Percentiles rank a stretch among this genome's conserved stretches.
Evolutionary conservation across 176 grass and related monocot species (phyloP).

Genomic region (Oryza punctata): DNA sequence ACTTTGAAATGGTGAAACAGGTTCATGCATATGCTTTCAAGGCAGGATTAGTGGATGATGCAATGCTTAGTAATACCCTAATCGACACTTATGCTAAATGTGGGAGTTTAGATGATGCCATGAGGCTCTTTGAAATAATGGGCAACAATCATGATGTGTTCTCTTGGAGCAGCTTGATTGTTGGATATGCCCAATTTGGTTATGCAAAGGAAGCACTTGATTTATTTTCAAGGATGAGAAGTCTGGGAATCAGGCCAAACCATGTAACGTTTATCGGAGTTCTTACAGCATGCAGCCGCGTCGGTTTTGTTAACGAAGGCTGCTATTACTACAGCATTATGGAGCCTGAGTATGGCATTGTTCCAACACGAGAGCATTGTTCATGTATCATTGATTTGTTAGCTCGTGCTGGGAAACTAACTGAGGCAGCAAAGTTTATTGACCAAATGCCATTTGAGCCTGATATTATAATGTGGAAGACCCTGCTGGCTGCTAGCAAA

Average conservation of each 20-base stretch:
- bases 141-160: slow-evolving; percentile 49
- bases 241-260: slow-evolving; percentile 55
- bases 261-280: slow-evolving; percentile 86
- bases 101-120: slow-evolving; percentile 72
- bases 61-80: slow-evolving; percentile 61
- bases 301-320: slow-evolving; percentile 73
- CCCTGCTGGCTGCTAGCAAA: slow-evolving; percentile 69
- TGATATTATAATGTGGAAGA: slow-evolving; percentile 84
- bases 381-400: slow-evolving; percentile 81
- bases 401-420: slow-evolving; percentile 77
- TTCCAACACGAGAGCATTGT: slow-evolving; percentile 68
- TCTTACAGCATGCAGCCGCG: slow-evolving; percentile 78
- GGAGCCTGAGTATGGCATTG: slow-evolving; percentile 57
- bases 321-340: slow-evolving; percentile 77
- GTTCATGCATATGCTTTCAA: slow-evolving; percentile 57
- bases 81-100: slow-evolving; percentile 88
- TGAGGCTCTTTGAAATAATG: slow-evolving; percentile 69
- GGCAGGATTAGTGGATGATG: slow-evolving; percentile 41
- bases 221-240: slow-evolving; percentile 62
- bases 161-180: slow-evolving; percentile 91
- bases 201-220: slow-evolving; percentile 60
- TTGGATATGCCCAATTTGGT: slow-evolving; percentile 87
- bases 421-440: slow-evolving; percentile 71
- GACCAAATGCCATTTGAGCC: slow-evolving; percentile 68
- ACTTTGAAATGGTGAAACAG: slow-evolving; percentile 61